Percentiles rank a stretch among this genome's conserved stretches.
phyloP scores from a whole-genome alignment of 495 filamentous ascomycete species.

The Hypoxylon fragiforme region DNA sequence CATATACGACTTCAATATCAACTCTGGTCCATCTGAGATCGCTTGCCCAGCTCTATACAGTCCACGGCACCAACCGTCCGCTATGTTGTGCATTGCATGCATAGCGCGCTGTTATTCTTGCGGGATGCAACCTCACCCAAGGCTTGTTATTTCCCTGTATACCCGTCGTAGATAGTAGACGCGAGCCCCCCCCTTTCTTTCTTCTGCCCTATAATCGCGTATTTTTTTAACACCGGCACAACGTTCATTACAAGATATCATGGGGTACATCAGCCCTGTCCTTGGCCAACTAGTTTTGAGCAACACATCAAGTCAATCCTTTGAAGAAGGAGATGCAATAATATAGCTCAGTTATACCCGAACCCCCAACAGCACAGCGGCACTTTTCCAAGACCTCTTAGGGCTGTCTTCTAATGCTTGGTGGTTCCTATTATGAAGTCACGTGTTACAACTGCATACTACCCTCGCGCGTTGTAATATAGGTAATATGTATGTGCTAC shows the following conservation, averaged over 20 bases:
- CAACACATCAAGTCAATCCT: slow-evolving; percentile 29
- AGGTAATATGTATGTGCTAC: slow-evolving; percentile 19
- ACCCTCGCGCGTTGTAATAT: slow-evolving; percentile 29
- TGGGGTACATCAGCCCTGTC: slow-evolving; percentile 24
- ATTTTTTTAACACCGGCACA: slow-evolving; percentile 29
- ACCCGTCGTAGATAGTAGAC: slow-evolving; percentile 31
- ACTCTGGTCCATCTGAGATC: slow-evolving; percentile 31
- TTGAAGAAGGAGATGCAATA: slow-evolving; percentile 28
- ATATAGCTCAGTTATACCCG: slow-evolving; percentile 13
- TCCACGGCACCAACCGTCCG: slow-evolving; percentile 32
- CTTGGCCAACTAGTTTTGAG: slow-evolving; percentile 19
- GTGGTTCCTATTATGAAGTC: slow-evolving; percentile 16
- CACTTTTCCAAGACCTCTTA: slow-evolving; percentile 20
- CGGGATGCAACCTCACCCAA: slow-evolving; percentile 30
- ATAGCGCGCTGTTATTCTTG: slow-evolving; percentile 20
- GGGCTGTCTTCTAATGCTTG: slow-evolving; percentile 5
- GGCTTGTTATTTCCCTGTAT: slow-evolving; percentile 34
- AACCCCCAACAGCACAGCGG: slow-evolving; percentile 23
- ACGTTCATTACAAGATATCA: slow-evolving; percentile 14
- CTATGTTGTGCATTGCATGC: slow-evolving; percentile 35
- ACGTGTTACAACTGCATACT: slow-evolving; percentile 31
- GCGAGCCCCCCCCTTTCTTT: slow-evolving; percentile 6
- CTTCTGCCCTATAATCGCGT: slow-evolving; percentile 14
- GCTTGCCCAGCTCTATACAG: slow-evolving; percentile 29
- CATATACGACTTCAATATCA: slow-evolving; percentile 26